Evolutionary conservation across 768 basidiomycete genomes (phyloP), one percentile per base, ranked within the genome.

Genomic region (Cyclocybe aegerita): DNA sequence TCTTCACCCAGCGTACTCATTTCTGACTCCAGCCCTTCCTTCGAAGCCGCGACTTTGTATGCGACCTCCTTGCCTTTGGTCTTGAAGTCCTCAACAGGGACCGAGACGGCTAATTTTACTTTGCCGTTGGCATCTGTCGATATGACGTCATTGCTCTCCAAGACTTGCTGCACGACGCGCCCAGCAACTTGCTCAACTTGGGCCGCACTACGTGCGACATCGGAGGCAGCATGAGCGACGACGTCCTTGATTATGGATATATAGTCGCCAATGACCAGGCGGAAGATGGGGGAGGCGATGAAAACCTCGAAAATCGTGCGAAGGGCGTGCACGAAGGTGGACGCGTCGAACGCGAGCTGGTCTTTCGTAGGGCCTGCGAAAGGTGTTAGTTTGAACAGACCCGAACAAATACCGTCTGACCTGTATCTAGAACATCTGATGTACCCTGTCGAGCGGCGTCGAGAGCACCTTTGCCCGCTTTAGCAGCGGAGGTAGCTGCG

Each of bases 281-380:
- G 69, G 60, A 74, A 70, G 5, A 64, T 59, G 14, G 69, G 55
- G 2, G 74, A 75, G 5, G 67, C 68, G 16, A 72, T 39, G 5
- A 62, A 40, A 4, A 68, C 64, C 30, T 53, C 50, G 31, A 62
- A 44, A 15, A 75, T 50, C 1, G 65, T 60, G 32, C 61, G 64
- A 8, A 73, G 31, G 2, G 68, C 67, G 34, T 53, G 41, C 11
- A 67, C 3, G 39, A 73, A 53, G 8, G 60, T 60, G 11, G 60
- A 43, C 17, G 62, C 51, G 45, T 74, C 72, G 43, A 57, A 58
- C 3, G 56, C 50, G 1, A 71, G 36, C 53, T 72, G 66, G 9
- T 55, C 37, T 7, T 56, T 46, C 0, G 53, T 56, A 23, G 61
- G 67, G 39, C 48, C 68, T 65, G 48, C 11, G 39, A 3, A 42